Base-by-base conservation (phyloP, 352 stramenopile species). In the Phytophthora multivora region DNA sequence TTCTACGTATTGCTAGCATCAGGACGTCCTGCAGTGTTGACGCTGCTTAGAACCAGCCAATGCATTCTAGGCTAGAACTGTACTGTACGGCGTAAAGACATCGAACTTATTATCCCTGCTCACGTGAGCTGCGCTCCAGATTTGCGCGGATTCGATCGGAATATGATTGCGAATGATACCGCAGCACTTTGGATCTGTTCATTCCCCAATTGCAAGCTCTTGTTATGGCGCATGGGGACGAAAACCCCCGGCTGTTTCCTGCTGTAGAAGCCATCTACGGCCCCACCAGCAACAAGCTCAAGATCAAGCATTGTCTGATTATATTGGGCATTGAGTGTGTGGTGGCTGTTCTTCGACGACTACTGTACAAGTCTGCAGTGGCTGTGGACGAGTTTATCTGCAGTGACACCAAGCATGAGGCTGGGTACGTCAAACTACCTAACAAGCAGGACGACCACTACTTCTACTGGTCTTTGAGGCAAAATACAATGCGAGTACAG, bases 401-500 rank as follows among this genome's bases (percentile, higher is more conserved):
- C 18, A 62, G 65, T 15, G 46, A 73, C 36, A 72, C 59, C 0
- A 63, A 66, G 26, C 64, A 83, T 39, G 66, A 81, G 23, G 59
- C 74, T 2, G 76, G 74, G 2, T 83, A 88, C 65, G 73, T 88
- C 46, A 71, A 68, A 51, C 65, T 88, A 13, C 3, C 66, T 15
- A 83, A 84, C 70, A 81, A 82, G 54, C 31, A 81, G n/a, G 79
- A 88, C 45, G 76, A 81, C 30, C 51, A 86, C 50, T 89, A 88
- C 64, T 90, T 90, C 46, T 88, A 89, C 60, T 90, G 79, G 77
- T 84, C 49, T 80, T 84, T 25, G 71, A 87, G 55, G 77, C 80
- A 5, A 51, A 63, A 19, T 58, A 67, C 45, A 60, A 69, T 39
- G 55, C 70, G 3, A 50, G 23, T 9, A 75, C 40, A 9, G 79